Evolutionary conservation across 2,329 filamentous ascomycete genomes (phyloP), one percentile per base, ranked within the genome.

Genomic region (Ceratocystis variospora): DNA sequence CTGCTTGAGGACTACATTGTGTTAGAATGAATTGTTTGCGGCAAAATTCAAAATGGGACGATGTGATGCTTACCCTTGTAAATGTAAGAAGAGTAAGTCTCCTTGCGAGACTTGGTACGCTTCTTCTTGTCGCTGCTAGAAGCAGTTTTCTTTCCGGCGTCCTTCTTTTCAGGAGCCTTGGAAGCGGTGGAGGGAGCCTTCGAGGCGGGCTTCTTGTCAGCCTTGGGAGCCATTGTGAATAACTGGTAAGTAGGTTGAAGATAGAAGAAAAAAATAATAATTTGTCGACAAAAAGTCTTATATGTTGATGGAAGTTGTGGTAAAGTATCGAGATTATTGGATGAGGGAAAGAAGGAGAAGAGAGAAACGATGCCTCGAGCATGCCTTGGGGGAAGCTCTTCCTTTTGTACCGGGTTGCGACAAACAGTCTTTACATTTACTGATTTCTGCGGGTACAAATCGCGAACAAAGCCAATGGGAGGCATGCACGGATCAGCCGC

Each of bases 51-150:
- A 57, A 46, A 63, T 61, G 28, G 31, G 50, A 63, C 68, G 66
- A 64, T 66, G 70, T 73, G 7, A 41, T 22, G 22, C 85, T 78
- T 76, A 96, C 93, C 94, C 85, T 97, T 99, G 89, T 97, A 99
- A 81, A 99, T 99, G 86, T 99, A 99, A 66, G 90, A 95, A 73
- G 89, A 95, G 84, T 99, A 99, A n/a, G 94, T 99, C 85, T 99
- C 94, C 89, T 97, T 97, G 81, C 94, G 88, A 72, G 92, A 90
- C 92, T 99, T 99, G 83, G 91, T 96, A 77, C 94, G 90, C 92
- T 97, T 99, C 90, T 99, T 99, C 91, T 97, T 97, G 74, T 97
- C 94, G 71, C 94, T 94, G 76, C 90, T 86, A 69, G 92, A 86
- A 69, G 93, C 90, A 62, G 94, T 97, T 89, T 97, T 99, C 90